Base-by-base conservation (phyloP, 371 early-diverging fungal genomes). In the Fennellomyces sp. region DNA sequence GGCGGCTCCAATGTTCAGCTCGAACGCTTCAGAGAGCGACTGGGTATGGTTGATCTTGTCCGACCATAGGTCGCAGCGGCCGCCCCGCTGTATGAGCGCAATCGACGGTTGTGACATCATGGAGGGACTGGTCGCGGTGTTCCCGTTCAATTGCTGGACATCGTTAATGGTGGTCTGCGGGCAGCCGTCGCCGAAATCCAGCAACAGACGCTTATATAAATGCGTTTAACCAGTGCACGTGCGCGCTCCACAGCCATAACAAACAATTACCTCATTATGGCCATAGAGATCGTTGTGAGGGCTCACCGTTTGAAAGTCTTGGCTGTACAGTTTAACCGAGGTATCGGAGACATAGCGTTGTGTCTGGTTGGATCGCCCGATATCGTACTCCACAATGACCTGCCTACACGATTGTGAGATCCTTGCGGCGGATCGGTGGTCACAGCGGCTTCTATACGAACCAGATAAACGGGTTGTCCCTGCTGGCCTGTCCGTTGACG, bases 271-370 rank as follows among this genome's bases (percentile, higher is more conserved):
- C 61, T 75, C 60, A 42, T 72, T 67, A 41, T 72, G 49, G 12
- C 70, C 72, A 56, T 60, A 72, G 10, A 41, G 30, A 36, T 76
- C 77, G 45, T 63, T 61, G 30, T 64, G 36, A 8, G 59, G 28
- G 59, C 57, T 71, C 7, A 76, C 64, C 26, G 69, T 71, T 36
- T 76, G 77, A 36, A 76, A 76, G 45, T 71, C 77, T 57, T 68
- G 77, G 15, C 70, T 70, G 41, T 73, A 70, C 17, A 68, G 42
- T 31, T 73, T 73, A 5, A 39, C 47, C 0, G 74, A 73, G 1
- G 66, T 73, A 8, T 26, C 35, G 2, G 38, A 13, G 1, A 59
- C 15, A 41, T 59, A 59, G 15, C 15, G 25, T 15, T 28, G 36
- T 12, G 59, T 39, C 15, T 39, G 39, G 21, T 59, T 59, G 15